Evolutionary conservation across 768 basidiomycete species (phyloP), one percentile per base, ranked within the genome.

Genomic region (Podaxis rugospora): DNA sequence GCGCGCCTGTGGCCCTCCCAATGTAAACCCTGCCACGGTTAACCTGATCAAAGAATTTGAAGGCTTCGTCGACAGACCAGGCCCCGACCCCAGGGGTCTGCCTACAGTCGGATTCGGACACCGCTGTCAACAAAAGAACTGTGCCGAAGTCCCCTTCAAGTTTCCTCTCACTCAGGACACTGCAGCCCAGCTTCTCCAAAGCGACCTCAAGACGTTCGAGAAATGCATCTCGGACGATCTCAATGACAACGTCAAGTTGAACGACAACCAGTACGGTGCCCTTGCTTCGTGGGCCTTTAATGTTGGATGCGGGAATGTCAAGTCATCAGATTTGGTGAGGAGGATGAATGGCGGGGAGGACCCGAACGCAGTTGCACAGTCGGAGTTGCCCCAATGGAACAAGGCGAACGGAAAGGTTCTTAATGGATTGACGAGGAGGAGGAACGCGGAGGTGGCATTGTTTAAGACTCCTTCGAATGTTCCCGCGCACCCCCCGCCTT

Each of bases 221-320:
- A 61, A 62, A 27, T 75, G 72, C 65, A 54, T 75, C 53, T 57
- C 66, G 28, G 63, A 62, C 11, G 66, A 67, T 16, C 65, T 74
- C 52, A 61, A 44, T 28, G 52, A 63, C 50, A 57, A 47, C 28
- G 66, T 75, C 72, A 75, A 62, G n/a, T 44, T 44, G 42, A 44
- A 44, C 42, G 42, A 44, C 16, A 44, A 44, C 18, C 42, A 44
- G 18, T 71, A 69, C 62, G 72, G 71, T 6, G 74, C 74, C 1
- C 63, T 75, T 7, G 59, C 65, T 2, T 68, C 69, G 14, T 72
- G 68, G 67, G 65, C 72, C 5, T 75, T 72, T 61, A 75, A 75
- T 42, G 67, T 66, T 10, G 71, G 72, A 16, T 73, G 71, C 49
- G 70, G 62, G 6, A 69, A 66, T 47, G 62, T 66, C n/a, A 62